A percentile compares a stretch with the other conserved stretches of the same genome.
Evolutionary conservation across 225 moss, liverwort and hornwort genomes (phyloP).

Genomic region (Pseudisothecium myosuroides): DNA sequence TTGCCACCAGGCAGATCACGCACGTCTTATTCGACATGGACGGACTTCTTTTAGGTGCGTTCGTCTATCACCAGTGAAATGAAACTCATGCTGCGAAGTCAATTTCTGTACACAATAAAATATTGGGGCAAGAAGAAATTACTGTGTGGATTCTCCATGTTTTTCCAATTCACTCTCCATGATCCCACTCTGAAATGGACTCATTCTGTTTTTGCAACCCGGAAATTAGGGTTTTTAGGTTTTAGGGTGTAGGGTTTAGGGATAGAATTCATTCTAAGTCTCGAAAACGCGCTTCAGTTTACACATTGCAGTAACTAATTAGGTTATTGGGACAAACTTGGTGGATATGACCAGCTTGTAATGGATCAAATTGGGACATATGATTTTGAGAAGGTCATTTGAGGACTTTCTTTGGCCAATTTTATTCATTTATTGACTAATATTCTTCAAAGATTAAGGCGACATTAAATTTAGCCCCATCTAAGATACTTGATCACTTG

Average conservation of each 20-base stretch:
- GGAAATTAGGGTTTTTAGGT: neutral
- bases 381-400: neutral
- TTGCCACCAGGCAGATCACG: constrained; percentile 22
- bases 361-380: neutral
- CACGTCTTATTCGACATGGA: constrained; percentile 96
- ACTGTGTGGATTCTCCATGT: neutral
- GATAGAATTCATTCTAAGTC: neutral
- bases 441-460: neutral
- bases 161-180: neutral
- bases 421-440: neutral
- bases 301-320: neutral
- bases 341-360: neutral
- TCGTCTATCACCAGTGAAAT: neutral
- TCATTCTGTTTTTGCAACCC: neutral
- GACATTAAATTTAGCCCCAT: neutral
- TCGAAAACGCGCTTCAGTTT: neutral
- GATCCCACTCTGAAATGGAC: neutral
- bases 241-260: neutral
- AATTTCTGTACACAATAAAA: neutral
- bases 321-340: neutral
- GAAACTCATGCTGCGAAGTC: neutral
- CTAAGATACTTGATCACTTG: neutral
- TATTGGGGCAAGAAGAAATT: too few species aligned
- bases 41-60: constrained; percentile 72
- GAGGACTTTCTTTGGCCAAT: too few species aligned